These are phyloP conservation scores for Metarhizium anisopliae DNA, from an alignment of 2,329 filamentous ascomycete genomes.

Conservation along the genomic window DNA sequence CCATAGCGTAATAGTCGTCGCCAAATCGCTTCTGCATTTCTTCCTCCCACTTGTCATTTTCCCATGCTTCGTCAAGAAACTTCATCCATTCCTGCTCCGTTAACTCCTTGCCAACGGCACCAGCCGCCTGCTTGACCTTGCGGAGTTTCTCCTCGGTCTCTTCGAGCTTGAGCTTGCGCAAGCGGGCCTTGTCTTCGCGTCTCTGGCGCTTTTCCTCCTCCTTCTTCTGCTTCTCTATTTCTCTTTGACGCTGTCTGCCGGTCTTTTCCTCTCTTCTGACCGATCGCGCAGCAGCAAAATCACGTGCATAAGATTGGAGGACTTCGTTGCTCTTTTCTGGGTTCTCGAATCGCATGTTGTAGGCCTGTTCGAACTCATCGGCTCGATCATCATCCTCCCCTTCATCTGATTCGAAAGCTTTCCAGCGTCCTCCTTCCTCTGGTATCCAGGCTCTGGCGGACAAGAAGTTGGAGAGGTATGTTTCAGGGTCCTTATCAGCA, in stretches of 20 bases:
- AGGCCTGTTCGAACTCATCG: constrained; percentile 84
- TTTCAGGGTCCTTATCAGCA: constrained; percentile 84
- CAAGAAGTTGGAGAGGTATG: constrained; percentile 92
- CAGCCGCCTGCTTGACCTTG: constrained; percentile 84
- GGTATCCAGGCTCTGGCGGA: constrained; percentile 84
- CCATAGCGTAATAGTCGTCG: constrained; percentile 79
- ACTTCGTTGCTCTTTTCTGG: constrained; percentile 81
- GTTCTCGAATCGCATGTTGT: constrained; percentile 94
- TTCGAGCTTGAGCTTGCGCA: constrained; percentile 83
- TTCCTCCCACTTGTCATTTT: constrained; percentile 80
- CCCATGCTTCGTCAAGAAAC: constrained; percentile 81
- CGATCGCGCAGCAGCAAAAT: constrained; percentile 70
- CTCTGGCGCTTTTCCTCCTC: constrained; percentile 69
- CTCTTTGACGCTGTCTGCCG: constrained; percentile 67
- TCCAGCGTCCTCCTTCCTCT: constrained; percentile 54
- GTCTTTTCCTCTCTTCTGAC: constrained; percentile 78
- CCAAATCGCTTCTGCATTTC: constrained; percentile 87
- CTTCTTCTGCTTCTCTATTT: constrained; percentile 66
- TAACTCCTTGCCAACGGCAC: constrained; percentile 56
- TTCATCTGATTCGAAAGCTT: constrained; percentile 88
- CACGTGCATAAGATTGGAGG: constrained; percentile 81
- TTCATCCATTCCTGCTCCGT: constrained; percentile 74
- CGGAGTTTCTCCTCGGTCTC: constrained; percentile 80
- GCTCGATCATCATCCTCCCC: constrained; percentile 69
- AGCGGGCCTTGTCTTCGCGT: constrained; percentile 70